Base-by-base conservation (phyloP, 129 eudicot species). In the Pittosporum tobira region DNA sequence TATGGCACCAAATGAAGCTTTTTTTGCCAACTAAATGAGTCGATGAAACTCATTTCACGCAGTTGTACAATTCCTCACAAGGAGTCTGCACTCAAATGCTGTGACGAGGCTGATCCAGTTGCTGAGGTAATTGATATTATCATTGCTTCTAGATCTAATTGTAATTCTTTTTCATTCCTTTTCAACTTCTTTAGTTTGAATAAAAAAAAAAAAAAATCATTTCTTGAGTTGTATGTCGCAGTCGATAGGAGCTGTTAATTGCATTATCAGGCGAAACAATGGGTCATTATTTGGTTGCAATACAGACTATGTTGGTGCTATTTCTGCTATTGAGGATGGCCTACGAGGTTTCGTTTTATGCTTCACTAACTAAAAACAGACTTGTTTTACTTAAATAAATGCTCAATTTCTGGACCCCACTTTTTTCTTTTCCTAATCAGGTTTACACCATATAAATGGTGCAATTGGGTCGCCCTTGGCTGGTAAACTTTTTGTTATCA, bases 61-160 rank as follows among this genome's bases (percentile, higher is more conserved):
- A 91, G 99, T 73, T 78, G 81, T 57, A 91, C 99, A 52, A 91
- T 91, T 81, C 99, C 99, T 66, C 96, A 91, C 81, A 91, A 91
- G 77, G 87, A 78, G 80, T 81, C 77, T 30, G 80, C 83, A 55
- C 66, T 81, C 47, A 61, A 64, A 57, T 81, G 96, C 56, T 83
- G 96, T 68, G 88, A 86, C 48, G 99, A 91, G 72, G 85, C 83
- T 44, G 98, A 91, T 74, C 88, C 98, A 8, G 66, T 74, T 65
- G 98, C 98, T 46, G 81, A 91, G 98, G 98, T 91, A 83, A 42
- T 26, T 0, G 15, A 9, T 48, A 28, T 34, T 45, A 15, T 20
- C 19, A 54, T 4, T 52, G 59, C 1, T 34, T 34, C 40, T 2
- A 8, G n/a, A n/a, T n/a, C n/a, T n/a, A n/a, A n/a, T n/a, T n/a